Evolutionary conservation across 129 eudicot genomes (phyloP), one percentile per base, ranked within the genome.

Genomic region (Flaveria brownii): DNA sequence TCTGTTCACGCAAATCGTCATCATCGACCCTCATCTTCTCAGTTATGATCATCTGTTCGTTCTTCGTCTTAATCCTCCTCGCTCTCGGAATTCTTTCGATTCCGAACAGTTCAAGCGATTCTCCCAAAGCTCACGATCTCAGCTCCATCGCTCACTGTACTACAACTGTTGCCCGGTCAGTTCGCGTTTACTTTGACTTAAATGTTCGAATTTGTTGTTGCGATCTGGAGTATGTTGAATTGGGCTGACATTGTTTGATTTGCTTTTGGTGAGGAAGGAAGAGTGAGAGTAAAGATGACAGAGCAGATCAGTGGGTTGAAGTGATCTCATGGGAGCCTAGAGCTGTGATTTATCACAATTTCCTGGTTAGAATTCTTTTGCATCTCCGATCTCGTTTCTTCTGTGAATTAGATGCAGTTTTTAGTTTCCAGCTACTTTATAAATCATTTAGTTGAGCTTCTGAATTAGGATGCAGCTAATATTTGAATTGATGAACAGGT

Each of bases 301-400:
- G 86, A 71, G 73, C 75, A 72, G 91, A 90, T 85, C 92, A 90
- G 81, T 90, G 98, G 98, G 97, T 87, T 80, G 96, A 93, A 83
- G 81, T 93, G 4, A 85, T 93, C 39, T 93, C 97, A 67, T 93
- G 97, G 98, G 97, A 90, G 81, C 98, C 98, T 9, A 79, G 97
- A 87, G 97, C 98, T 23, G 87, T 78, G 41, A 14, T 93, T 68
- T 90, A 83, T 83, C 98, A 93, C 50, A 87, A 90, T 77, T 88
- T 91, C 72, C 74, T 91, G 96, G 97, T 91, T 57, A 70, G 84
- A 68, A 2, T 50, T 13, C 9, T 54, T 55, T 76, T 16, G 41
- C 41, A 36, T 36, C 41, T 10, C 16, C 47, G 50, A 62, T 46
- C 20, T 25, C 14, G 0, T 45, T 18, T 28, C 0, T 13, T 0